These are phyloP conservation scores for Curvularia verruculosa DNA, from an alignment of 2,329 filamentous ascomycete species.

Conservation along the genomic window DNA sequence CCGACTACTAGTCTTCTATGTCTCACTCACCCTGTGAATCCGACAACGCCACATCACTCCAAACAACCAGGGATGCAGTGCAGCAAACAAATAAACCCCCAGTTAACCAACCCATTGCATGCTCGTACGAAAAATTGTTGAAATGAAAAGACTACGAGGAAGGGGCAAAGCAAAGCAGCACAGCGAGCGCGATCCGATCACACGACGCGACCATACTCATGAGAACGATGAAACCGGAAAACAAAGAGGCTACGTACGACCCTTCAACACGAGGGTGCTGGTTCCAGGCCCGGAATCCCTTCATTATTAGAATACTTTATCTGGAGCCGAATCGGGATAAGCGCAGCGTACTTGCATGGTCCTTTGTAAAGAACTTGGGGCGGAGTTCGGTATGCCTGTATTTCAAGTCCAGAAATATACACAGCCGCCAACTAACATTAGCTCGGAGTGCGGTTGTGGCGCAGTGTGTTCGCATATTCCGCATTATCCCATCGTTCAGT, in stretches of 20 bases:
- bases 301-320: constrained; percentile 21
- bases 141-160: constrained; percentile 33
- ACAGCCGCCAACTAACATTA: constrained; percentile 43
- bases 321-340: constrained; percentile 32
- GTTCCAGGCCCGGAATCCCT: constrained; percentile 32
- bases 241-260: constrained; percentile 33
- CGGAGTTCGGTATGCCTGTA: constrained; percentile 31
- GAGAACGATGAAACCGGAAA: constrained; percentile 31
- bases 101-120: constrained; percentile 48
- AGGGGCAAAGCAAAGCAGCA: constrained; percentile 24
- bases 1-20: background rate
- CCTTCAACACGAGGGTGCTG: constrained; percentile 26
- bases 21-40: constrained; percentile 5
- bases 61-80: constrained; percentile 7
- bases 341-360: constrained; percentile 14
- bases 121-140: constrained; percentile 4
- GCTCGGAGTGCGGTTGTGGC: constrained; percentile 18
- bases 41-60: background rate
- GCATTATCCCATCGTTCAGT: background rate
- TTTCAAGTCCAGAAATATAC: constrained; percentile 35
- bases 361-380: constrained; percentile 35
- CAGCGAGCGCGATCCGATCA: constrained; percentile 1
- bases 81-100: constrained; percentile 27
- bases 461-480: constrained; percentile 15
- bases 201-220: constrained; percentile 21